Conservation (phyloP, 2,329 filamentous ascomycete species). For the Cladophialophora carrionii region DNA sequence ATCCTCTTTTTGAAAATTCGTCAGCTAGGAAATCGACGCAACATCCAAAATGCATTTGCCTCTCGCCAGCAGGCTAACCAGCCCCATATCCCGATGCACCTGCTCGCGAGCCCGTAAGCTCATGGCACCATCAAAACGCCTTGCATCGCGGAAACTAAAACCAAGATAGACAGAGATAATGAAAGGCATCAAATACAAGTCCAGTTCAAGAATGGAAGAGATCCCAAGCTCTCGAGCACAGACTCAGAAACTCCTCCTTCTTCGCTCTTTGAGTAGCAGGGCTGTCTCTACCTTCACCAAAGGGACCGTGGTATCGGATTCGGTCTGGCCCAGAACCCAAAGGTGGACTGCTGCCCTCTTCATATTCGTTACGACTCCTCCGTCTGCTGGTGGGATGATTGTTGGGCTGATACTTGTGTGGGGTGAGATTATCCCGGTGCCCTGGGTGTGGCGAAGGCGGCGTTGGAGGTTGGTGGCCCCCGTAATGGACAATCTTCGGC, state of each 20-base stretch:
- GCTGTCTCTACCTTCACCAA: slow-evolving; percentile 79
- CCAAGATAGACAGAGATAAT: slow-evolving; percentile 15
- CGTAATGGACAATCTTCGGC: slow-evolving; percentile 93
- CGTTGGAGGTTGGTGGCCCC: slow-evolving; percentile 88
- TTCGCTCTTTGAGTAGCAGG: slow-evolving; percentile 82
- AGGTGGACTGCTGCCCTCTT: slow-evolving; percentile 82
- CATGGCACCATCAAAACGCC: slow-evolving; percentile 25
- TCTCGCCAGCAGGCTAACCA: slow-evolving; percentile 6
- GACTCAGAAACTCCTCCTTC: slow-evolving; percentile 85
- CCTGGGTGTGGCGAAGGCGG: slow-evolving; percentile 72
- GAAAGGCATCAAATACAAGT: slow-evolving; percentile 1
- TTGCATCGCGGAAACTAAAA: slow-evolving; percentile 7
- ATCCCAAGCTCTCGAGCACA: slow-evolving; percentile 93
- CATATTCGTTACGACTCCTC: slow-evolving; percentile 85
- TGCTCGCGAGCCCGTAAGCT: slow-evolving; percentile 1
- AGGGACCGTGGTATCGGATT: slow-evolving; percentile 64
- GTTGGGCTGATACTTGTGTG: slow-evolving; percentile 48
- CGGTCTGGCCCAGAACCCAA: slow-evolving; percentile 71
- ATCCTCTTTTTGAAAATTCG: slow-evolving; percentile 24
- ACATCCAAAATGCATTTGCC: neutral
- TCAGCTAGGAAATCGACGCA: slow-evolving; percentile 11
- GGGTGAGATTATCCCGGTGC: slow-evolving; percentile 45
- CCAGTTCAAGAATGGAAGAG: slow-evolving; percentile 80
- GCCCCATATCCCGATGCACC: neutral
- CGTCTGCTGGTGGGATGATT: slow-evolving; percentile 57